These are phyloP conservation scores for Suillus bovinus DNA, from an alignment of 768 basidiomycete genomes.

Conservation along the genomic window DNA sequence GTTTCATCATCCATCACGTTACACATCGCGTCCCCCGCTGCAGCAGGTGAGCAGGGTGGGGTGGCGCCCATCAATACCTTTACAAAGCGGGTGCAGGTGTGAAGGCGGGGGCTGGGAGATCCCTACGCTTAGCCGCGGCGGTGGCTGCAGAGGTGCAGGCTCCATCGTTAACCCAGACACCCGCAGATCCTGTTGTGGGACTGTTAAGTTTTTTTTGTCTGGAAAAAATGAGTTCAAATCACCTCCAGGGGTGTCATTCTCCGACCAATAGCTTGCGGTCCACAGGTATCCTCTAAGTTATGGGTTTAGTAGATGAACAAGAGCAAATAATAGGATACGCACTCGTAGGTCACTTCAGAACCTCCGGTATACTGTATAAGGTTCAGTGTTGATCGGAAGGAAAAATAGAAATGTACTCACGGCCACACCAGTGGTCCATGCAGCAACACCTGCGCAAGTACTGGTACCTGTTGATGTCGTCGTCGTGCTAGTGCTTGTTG, in stretches of 20 bases:
- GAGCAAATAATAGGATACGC: slow-evolving; percentile 13
- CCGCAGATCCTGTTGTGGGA: slow-evolving; percentile 39
- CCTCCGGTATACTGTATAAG: slow-evolving; percentile 44
- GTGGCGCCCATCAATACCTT: background rate
- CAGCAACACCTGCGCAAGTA: slow-evolving; percentile 40
- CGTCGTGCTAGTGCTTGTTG: slow-evolving; percentile 6
- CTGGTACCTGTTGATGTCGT: slow-evolving; percentile 24
- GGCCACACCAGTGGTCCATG: slow-evolving; percentile 39
- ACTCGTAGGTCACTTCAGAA: slow-evolving; percentile 42
- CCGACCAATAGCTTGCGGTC: slow-evolving; percentile 47
- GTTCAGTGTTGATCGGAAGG: background rate
- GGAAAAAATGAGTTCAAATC: background rate
- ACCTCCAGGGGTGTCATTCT: slow-evolving; percentile 38
- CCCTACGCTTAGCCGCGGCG: slow-evolving; percentile 1
- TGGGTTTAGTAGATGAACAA: background rate
- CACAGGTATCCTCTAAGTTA: slow-evolving; percentile 43
- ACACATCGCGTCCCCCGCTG: background rate
- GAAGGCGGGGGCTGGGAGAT: background rate
- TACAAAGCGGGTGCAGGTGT: slow-evolving; percentile 10
- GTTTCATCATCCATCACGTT: background rate
- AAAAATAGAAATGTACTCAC: slow-evolving; percentile 27
- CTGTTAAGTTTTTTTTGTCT: background rate
- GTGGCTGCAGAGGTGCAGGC: slow-evolving; percentile 36
- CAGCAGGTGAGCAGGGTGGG: background rate
- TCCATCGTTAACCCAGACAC: slow-evolving; percentile 60